phyloP scores from a whole-genome alignment of 2,329 filamentous ascomycete genomes.

The Sporothrix schenckii region DNA sequence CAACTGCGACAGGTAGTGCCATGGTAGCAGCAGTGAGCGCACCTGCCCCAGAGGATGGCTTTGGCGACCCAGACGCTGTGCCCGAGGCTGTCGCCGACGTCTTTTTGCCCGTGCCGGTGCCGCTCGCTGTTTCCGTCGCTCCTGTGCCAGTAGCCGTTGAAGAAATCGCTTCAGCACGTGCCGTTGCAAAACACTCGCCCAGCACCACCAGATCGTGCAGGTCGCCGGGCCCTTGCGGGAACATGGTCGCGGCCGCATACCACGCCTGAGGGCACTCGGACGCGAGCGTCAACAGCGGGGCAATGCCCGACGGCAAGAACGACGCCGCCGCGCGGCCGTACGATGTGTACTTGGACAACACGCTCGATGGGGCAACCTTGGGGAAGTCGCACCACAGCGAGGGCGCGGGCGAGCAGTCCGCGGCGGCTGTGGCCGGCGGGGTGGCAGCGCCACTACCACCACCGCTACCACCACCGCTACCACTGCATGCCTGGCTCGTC shows the following conservation, averaged over 20 bases:
- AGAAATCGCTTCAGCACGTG: neutral
- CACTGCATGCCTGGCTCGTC: neutral
- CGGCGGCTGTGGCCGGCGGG: neutral
- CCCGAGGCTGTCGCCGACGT: neutral
- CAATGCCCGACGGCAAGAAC: neutral
- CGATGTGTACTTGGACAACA: neutral
- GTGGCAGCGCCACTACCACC: too few relatives aligned
- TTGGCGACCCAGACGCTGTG: neutral
- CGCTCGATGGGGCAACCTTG: neutral
- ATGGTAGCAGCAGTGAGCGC: neutral
- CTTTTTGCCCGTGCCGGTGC: neutral
- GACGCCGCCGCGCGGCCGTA: neutral
- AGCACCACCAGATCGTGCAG: slow-evolving; percentile 13
- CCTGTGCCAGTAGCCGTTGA: neutral
- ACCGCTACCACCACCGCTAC: neutral
- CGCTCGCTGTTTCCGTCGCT: neutral
- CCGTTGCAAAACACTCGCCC: neutral
- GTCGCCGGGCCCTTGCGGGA: slow-evolving; percentile 4
- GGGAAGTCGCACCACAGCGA: slow-evolving; percentile 5
- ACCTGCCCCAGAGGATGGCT: neutral
- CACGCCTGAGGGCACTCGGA: neutral
- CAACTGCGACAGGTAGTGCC: neutral
- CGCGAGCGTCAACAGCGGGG: neutral
- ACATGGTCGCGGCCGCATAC: slow-evolving; percentile 17
- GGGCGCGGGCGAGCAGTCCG: neutral